Conservation (phyloP, 1,284 basidiomycete species). For the Ustilago curta region DNA sequence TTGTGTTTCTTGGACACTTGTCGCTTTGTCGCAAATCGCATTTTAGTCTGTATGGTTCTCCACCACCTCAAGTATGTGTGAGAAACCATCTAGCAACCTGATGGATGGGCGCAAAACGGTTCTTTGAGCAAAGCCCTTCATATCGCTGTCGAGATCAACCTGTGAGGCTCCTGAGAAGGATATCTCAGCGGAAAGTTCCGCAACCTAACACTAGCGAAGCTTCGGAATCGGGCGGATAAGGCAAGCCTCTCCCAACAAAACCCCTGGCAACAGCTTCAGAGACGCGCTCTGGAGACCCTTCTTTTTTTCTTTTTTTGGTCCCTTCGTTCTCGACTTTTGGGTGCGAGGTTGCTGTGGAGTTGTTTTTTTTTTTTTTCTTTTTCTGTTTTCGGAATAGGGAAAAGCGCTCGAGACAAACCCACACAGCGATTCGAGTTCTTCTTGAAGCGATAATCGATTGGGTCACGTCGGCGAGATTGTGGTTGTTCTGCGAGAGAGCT, state of each 20-base stretch:
- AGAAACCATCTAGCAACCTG: too few relatives aligned
- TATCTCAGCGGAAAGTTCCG: not conserved
- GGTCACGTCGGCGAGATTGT: conserved; percentile 25
- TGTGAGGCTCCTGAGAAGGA: not conserved
- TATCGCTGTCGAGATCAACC: not conserved
- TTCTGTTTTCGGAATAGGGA: conserved; percentile 21
- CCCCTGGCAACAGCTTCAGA: not conserved
- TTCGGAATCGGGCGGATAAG: conserved; percentile 5
- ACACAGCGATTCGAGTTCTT: conserved; percentile 19
- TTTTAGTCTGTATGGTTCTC: too few relatives aligned
- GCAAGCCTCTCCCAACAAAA: conserved; percentile 1
- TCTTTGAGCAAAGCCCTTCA: too few relatives aligned
- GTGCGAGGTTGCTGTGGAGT: not conserved
- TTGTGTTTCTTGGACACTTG: not conserved
- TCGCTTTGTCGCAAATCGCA: not conserved
- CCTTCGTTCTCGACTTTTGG: not conserved
- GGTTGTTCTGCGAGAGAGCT: conserved; percentile 1
- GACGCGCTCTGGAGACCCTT: conserved; percentile 8
- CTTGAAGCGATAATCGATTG: conserved; percentile 33
- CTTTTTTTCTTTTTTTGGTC: conserved; percentile 13
- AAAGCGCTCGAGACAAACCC: conserved; percentile 13
- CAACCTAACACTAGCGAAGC: not conserved
- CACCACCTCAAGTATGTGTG: too few relatives aligned
- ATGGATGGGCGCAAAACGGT: too few relatives aligned
- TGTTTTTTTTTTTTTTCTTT: conserved; percentile 5